These are phyloP conservation scores for Plenodomus tracheiphilus DNA, from an alignment of 2,329 filamentous ascomycete genomes.

Conservation along the genomic window DNA sequence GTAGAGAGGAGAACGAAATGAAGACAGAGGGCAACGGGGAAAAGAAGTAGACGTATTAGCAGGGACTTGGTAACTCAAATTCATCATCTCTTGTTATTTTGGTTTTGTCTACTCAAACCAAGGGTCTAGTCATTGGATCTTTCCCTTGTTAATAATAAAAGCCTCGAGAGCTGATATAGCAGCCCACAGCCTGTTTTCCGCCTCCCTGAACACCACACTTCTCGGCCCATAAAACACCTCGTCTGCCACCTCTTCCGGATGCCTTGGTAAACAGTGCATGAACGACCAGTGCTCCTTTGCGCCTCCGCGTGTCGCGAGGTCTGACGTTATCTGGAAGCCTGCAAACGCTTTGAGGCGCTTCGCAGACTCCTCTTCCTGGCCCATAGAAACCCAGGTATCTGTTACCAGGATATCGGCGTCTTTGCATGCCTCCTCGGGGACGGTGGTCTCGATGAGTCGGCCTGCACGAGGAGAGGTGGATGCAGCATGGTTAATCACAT, in stretches of 20 bases:
- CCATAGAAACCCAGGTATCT: constrained; percentile 99
- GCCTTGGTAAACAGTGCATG: constrained; percentile 95
- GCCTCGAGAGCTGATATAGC: constrained; percentile 82
- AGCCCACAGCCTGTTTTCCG: constrained; percentile 92
- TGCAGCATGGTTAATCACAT: constrained; percentile 69
- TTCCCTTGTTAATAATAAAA: constrained; percentile 93
- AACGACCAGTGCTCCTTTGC: constrained; percentile 93
- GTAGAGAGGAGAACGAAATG: neutral
- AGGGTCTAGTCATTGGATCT: constrained; percentile 57
- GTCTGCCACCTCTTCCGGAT: constrained; percentile 89
- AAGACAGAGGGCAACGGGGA: neutral
- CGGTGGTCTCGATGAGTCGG: constrained; percentile 71
- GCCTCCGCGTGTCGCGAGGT: constrained; percentile 79
- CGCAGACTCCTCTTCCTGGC: constrained; percentile 83
- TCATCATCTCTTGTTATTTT: neutral
- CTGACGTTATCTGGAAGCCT: constrained; percentile 88
- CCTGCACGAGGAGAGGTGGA: constrained; percentile 61
- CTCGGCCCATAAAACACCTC: constrained; percentile 89
- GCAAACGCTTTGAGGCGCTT: constrained; percentile 79
- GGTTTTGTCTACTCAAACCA: constrained; percentile 23
- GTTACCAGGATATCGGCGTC: constrained; percentile 89
- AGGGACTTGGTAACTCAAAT: neutral
- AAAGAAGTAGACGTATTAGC: neutral
- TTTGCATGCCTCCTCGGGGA: constrained; percentile 83
- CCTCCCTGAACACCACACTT: constrained; percentile 90